A percentile compares a stretch with the other conserved stretches of the same genome.
Conservation (phyloP, 2,329 filamentous ascomycete genomes). For the Mollisia scopiformis region DNA sequence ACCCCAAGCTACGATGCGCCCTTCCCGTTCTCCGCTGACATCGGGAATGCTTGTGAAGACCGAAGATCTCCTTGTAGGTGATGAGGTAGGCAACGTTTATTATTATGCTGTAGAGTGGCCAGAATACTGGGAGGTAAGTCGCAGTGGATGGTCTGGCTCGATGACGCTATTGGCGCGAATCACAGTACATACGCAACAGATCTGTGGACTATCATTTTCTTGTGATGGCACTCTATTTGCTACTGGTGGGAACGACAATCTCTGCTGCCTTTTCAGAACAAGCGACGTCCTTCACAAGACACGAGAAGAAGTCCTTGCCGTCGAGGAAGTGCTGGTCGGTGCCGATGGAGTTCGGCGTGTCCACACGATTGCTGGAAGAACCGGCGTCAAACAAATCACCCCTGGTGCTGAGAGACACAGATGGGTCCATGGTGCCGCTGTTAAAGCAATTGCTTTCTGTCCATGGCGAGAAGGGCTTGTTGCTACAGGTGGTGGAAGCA, state of each 20-base stretch:
- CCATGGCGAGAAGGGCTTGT: conserved; percentile 89
- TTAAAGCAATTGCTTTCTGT: conserved; percentile 96
- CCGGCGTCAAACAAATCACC: conserved; percentile 48
- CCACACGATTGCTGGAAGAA: conserved; percentile 37
- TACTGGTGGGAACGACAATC: conserved; percentile 91
- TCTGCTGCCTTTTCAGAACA: conserved; percentile 77
- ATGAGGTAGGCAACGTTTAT: conserved; percentile 80
- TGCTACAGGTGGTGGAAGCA: conserved; percentile 90
- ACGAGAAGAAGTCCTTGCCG: conserved; percentile 11
- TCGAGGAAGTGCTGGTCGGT: conserved; percentile 25
- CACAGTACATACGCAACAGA: conserved; percentile 80
- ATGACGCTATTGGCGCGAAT: conserved; percentile 80
- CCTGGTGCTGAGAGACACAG: conserved; percentile 66
- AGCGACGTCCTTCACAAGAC: conserved; percentile 23
- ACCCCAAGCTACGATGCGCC: conserved; percentile 58
- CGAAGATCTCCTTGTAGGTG: conserved; percentile 86
- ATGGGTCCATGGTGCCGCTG: conserved; percentile 81
- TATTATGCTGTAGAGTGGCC: conserved; percentile 93
- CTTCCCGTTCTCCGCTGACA: conserved; percentile 50
- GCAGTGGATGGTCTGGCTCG: conserved; percentile 74
- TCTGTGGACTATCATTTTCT: conserved; percentile 93
- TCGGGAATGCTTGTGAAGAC: conserved; percentile 59
- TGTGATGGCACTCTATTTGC: conserved; percentile 76
- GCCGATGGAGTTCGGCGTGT: conserved; percentile 35
- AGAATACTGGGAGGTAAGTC: conserved; percentile 60